Conservation (phyloP, 805 yeast genomes). For the Naumovozyma castellii region DNA sequence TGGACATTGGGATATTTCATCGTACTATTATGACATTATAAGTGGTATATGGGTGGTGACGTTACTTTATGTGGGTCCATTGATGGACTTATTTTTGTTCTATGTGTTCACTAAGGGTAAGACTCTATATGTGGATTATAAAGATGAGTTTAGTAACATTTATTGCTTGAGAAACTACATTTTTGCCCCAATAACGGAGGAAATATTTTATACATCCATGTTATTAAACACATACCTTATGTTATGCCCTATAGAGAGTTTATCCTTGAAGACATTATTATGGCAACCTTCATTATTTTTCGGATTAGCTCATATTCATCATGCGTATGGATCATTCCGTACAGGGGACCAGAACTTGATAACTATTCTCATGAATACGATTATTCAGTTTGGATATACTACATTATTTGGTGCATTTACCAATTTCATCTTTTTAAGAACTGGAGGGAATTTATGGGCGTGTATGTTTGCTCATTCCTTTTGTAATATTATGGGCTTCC, state of each 20-base stretch:
- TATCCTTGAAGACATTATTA: slow-evolving; percentile 7
- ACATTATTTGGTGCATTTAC: slow-evolving; percentile 28
- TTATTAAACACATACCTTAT: slow-evolving; percentile 15
- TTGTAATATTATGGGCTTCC: slow-evolving; percentile 29
- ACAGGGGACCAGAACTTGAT: slow-evolving; percentile 10
- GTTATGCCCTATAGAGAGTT: slow-evolving; percentile 4
- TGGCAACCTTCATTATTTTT: slow-evolving; percentile 25
- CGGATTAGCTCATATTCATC: slow-evolving; percentile 30
- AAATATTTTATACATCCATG: slow-evolving; percentile 28
- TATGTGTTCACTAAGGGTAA: slow-evolving; percentile 12
- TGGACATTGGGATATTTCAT: slow-evolving; percentile 9
- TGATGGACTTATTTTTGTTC: slow-evolving; percentile 16
- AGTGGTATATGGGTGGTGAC: slow-evolving; percentile 10
- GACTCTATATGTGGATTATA: slow-evolving; percentile 7
- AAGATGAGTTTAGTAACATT: slow-evolving; percentile 15
- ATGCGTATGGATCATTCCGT: slow-evolving; percentile 22
- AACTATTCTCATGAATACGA: slow-evolving; percentile 13
- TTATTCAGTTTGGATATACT: slow-evolving; percentile 25
- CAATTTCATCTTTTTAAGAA: slow-evolving; percentile 21
- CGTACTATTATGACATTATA: slow-evolving; percentile 9
- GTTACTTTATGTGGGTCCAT: slow-evolving; percentile 21
- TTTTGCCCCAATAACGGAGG: slow-evolving; percentile 30
- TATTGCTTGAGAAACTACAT: slow-evolving; percentile 28
- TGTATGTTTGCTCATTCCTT: slow-evolving; percentile 24
- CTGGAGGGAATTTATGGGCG: slow-evolving; percentile 25